Evolutionary conservation across 2,329 filamentous ascomycete species (phyloP), one percentile per base, ranked within the genome.

Genomic region (Fonsecaea multimorphosa): DNA sequence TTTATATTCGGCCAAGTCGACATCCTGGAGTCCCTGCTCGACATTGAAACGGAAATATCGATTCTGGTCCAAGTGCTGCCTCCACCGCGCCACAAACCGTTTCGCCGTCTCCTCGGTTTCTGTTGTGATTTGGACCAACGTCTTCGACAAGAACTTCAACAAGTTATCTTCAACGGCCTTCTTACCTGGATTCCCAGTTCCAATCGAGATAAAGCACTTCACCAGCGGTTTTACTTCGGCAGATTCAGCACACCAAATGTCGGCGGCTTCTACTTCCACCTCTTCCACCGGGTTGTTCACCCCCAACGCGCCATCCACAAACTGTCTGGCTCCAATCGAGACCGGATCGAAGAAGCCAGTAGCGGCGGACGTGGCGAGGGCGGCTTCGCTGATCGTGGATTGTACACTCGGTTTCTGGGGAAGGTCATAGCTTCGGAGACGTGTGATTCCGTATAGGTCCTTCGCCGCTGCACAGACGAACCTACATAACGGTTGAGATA

Each of bases 221-320:
- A 81, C 71, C 8, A 75, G 64, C 11, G 72, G 70, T 64, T 73
- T 67, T 19, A 77, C 55, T 5, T 74, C 68, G 40, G 69, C 72
- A 12, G 70, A 66, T 1, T 72, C 67, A 22, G 68, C 58, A 64
- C 72, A 75, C 75, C 74, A 81, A 3, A 80, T 66, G 19, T 77
- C 72, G 52, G 73, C 66, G 3, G 78, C 80, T 70, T 83, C 74
- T 32, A 74, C 73, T 77, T 76, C 80, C 6, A 83, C 66, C 34
- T 76, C 68, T 6, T 72, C 65, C n/a, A 82, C 73, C 1, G 82
- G 83, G 64, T 85, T 85, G 71, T 84, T 85, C 1, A 61, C 71
- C 0, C 78, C 76, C 3, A 78, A 66, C 0, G 76, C 81, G 0
- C 80, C 82, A 68, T 84, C 83, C 11, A 82, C 73, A 62, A 79